phyloP scores from a whole-genome alignment of 2,329 filamentous ascomycete species.

The Periconia sp. region DNA sequence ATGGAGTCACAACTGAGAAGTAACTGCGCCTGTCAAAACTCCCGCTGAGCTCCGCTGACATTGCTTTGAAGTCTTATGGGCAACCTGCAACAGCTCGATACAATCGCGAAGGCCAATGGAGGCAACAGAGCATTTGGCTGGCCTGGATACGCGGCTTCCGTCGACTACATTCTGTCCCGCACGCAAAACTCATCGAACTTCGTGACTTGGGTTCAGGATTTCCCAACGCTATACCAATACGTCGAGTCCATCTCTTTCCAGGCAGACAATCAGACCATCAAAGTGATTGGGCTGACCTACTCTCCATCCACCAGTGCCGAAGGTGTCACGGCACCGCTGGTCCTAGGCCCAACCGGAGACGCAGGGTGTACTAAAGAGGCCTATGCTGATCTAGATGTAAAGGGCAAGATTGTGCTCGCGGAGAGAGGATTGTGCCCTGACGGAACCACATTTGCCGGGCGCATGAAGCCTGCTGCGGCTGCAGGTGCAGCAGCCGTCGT shows the following conservation, averaged over 20 bases:
- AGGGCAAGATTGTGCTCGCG: constrained; percentile 46
- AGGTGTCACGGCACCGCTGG: constrained; percentile 46
- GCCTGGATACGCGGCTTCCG: constrained; percentile 60
- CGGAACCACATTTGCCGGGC: constrained; percentile 45
- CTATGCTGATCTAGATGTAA: constrained; percentile 44
- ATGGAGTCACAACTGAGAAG: constrained; percentile 43
- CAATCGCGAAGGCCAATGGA: constrained; percentile 58
- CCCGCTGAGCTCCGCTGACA: not conserved
- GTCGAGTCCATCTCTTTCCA: constrained; percentile 47
- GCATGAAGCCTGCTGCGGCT: constrained; percentile 43
- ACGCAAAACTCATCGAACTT: constrained; percentile 45
- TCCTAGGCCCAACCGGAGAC: constrained; percentile 43
- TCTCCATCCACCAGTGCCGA: constrained; percentile 51
- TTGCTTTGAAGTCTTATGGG: constrained; percentile 51
- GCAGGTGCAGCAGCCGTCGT: constrained; percentile 47
- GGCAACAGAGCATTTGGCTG: constrained; percentile 63
- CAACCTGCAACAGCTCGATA: constrained; percentile 57
- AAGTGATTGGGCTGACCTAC: constrained; percentile 49
- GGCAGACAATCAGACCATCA: constrained; percentile 40
- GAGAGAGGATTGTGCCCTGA: constrained; percentile 46
- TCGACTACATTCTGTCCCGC: constrained; percentile 59
- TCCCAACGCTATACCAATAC: constrained; percentile 48
- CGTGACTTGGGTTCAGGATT: constrained; percentile 53
- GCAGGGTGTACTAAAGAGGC: constrained; percentile 44
- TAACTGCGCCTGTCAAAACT: constrained; percentile 14